Evolutionary conservation across 108 stramenopile species (phyloP), one percentile per base, ranked within the genome.

Genomic region (Cyclotella cryptica): DNA sequence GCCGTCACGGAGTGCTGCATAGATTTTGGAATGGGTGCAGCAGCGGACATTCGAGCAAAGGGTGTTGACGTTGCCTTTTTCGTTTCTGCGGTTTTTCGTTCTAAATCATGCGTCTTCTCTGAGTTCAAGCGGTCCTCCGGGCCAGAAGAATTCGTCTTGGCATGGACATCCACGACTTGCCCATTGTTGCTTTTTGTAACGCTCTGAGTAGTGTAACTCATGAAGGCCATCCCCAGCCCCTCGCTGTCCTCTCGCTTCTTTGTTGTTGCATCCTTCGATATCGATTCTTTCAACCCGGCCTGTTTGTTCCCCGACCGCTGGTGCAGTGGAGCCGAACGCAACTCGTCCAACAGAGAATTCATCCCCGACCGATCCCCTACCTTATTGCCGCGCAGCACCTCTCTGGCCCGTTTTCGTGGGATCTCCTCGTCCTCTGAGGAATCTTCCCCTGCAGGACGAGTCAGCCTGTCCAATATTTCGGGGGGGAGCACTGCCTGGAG

Each of bases 391-490:
- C 18, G 19, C 27, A 4, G 11, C 1, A 18, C 44, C 55, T 17
- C 26, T 22, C 40, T 59, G 12, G 14, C 21, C 1, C 6, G 13
- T 40, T 40, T 53, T 41, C n/a, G 18, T 10, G 53, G 17, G 49
- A 1, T 22, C 22, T 14, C 43, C 24, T 69, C 76, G 59, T 21
- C 68, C 10, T 68, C 42, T 30, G 47, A 49, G 9, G 57, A 47
- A 12, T 57, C 68, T 21, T 69, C 68, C 26, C 54, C 59, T 21
- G 43, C 40, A 24, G 74, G 44, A 52, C 74, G 72, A 2, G 84
- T 70, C 67, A 84, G 65, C n/a, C 84, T 68, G 70, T 84, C 79
- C 30, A 84, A 84, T 65, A 84, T 84, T 39, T 80, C 79, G 29
- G 79, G 79, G 1, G 84, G 79, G 28, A 84, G 44, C 4, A 84